These are phyloP conservation scores for Fusarium concolor DNA, from an alignment of 2,329 filamentous ascomycete genomes.

Conservation along the genomic window DNA sequence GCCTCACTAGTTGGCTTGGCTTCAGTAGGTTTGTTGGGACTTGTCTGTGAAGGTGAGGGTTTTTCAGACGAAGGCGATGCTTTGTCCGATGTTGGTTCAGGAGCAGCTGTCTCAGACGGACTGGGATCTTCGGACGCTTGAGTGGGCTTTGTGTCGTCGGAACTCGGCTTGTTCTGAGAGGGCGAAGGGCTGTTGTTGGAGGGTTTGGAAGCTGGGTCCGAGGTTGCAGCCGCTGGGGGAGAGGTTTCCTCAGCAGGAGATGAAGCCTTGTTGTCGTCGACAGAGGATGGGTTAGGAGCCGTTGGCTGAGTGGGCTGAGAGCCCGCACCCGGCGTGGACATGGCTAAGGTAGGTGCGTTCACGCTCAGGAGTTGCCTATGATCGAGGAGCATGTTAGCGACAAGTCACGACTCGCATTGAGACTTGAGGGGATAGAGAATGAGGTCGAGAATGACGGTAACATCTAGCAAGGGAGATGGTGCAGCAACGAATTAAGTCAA, in stretches of 20 bases:
- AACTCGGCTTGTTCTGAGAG: slow-evolving; percentile 16
- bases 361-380: slow-evolving; percentile 45
- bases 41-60: slow-evolving; percentile 7
- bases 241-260: slow-evolving; percentile 14
- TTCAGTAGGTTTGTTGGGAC: slow-evolving; percentile 9
- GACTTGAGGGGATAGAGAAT: slow-evolving; percentile 2
- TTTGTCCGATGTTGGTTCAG: slow-evolving; percentile 14
- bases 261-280: slow-evolving; percentile 21
- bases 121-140: slow-evolving; percentile 20
- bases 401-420: slow-evolving; percentile 17
- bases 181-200: slow-evolving; percentile 15
- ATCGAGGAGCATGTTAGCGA: slow-evolving; percentile 52
- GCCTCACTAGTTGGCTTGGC: slow-evolving; percentile 26
- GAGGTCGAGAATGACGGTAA: slow-evolving; percentile 8
- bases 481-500: slow-evolving; percentile 15
- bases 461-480: slow-evolving; percentile 20
- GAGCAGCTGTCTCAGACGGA: slow-evolving; percentile 13
- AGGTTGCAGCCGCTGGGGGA: slow-evolving; percentile 16
- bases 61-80: slow-evolving; percentile 24
- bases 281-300: slow-evolving; percentile 26
- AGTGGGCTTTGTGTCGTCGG: slow-evolving; percentile 1
- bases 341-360: slow-evolving; percentile 46
- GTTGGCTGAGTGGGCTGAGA: slow-evolving; percentile 40
- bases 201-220: slow-evolving; percentile 4
- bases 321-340: slow-evolving; percentile 48